Evolutionary conservation across 164 flowering plant genomes (phyloP), one percentile per base, ranked within the genome.

Genomic region (Stephania cephalantha): DNA sequence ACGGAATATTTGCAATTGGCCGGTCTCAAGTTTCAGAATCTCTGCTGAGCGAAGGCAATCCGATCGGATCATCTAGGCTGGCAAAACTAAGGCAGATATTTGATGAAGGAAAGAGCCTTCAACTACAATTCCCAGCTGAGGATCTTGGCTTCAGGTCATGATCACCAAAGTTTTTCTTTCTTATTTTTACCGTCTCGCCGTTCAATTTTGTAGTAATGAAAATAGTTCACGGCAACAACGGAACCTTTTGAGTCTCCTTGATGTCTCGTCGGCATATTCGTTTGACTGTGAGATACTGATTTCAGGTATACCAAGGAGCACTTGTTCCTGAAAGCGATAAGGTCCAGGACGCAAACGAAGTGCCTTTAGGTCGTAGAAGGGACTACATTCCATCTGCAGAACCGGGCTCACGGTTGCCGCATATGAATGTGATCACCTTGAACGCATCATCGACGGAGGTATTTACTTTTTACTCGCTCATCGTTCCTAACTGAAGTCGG

Each of bases 51-150:
- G 96, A 90, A 70, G 85, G 72, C 17, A 95, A 91, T 71, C 94
- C 93, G 12, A 81, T 95, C 78, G 99, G 99, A 71, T 84, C 89
- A 65, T 82, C 85, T 55, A 88, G 99, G 86, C 96, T 93, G 75
- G 88, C 87, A 55, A 93, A 86, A 75, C 74, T 93, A 29, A 90
- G 84, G 79, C 80, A 78, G 68, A 87, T 93, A 73, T 90, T 95
- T 84, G 91, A 91, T 52, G 98, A 90, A 85, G 99, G 99, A 80
- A 90, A 88, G 80, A 95, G 99, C 83, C 98, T 95, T 83, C 98
- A 95, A 76, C 97, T 96, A 31, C 99, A 95, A 84, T 95, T 95
- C 75, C 99, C 97, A 73, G 95, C 97, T 2, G 99, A 93, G 85
- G 99, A 95, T 87, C 94, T 95, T 79, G 98, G 98, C 69, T 95